Evolutionary conservation across 192 early-diverging fungal species (phyloP).

Genomic region (Mortierella antarctica): DNA sequence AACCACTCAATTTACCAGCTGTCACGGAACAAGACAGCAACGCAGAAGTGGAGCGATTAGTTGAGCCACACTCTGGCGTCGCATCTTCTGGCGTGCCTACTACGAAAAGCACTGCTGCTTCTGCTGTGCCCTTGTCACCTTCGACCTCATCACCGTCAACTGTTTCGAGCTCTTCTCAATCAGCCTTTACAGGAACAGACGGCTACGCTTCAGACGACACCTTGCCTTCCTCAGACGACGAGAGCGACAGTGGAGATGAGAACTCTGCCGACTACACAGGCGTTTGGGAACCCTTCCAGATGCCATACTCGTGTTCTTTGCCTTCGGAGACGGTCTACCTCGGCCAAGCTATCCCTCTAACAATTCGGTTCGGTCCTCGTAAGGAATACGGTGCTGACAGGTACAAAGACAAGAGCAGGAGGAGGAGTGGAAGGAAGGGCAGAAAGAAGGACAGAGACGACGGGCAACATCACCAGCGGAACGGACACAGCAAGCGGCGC

Average conservation of each 20-base stretch:
- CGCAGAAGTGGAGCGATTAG: too few species aligned
- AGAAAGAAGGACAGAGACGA: conserved; percentile 1
- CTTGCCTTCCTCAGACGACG: neutral
- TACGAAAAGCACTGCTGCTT: neutral
- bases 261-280: conserved; percentile 35
- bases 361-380: conserved; percentile 20
- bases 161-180: too few species aligned
- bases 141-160: neutral
- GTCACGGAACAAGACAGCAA: too few species aligned
- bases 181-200: neutral
- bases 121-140: neutral
- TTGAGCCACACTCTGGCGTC: too few species aligned
- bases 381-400: neutral
- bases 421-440: neutral
- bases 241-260: neutral
- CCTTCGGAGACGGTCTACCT: conserved; percentile 33
- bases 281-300: conserved; percentile 44
- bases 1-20: neutral
- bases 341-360: conserved; percentile 30
- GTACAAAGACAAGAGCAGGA: neutral
- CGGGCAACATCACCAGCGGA: neutral
- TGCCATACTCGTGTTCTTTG: conserved; percentile 32
- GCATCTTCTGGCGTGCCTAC: too few species aligned
- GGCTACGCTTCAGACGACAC: neutral
- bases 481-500: neutral